Base-by-base conservation (phyloP, 257 asterid genomes). In the Lycium barbarum region DNA sequence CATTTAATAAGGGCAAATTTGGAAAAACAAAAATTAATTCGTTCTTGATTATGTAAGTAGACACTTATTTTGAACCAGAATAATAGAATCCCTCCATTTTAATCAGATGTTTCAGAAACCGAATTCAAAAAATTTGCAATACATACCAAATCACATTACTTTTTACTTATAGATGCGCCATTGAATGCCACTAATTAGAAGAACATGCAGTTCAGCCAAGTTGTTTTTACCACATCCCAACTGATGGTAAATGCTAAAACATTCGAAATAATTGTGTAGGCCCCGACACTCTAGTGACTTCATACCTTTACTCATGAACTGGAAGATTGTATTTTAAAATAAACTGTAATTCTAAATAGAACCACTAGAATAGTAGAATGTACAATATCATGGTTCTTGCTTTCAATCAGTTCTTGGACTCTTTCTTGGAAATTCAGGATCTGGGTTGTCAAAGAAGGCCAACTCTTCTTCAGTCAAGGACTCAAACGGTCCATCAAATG, bases 371-470 rank as follows among this genome's bases (percentile, higher is more conserved):
- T 40, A 74, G 12, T 74, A n/a, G 15, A 74, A 22, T 45, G 62
- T 73, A 26, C 62, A 11, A 12, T 49, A 74, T 74, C 81, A 26
- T 26, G 33, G 33, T 26, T 26, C 33, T 26, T 26, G 1, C 33
- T 26, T 26, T 26, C 33, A 47, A 20, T 33, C 61, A 47, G 20
- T 20, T 74, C 22, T 74, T 74, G 81, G 62, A 43, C 45, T 22
- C 36, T 72, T 72, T 20, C 13, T 74, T 49, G 81, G 81, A 74
- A 49, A 74, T 74, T 7, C 62, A 74, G 81, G 22, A 74, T 74
- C 81, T 49, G 14, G 62, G 7, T 49, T 49, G 22, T 74, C 62
- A 74, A 74, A 74, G 62, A 47, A 74, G 58, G 62, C 45, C 62
- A 49, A 22, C 0, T 47, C 61, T 20, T 74, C 43, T 74, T 47